Conservation (phyloP, 805 yeast species). For the Yamadazyma tumulicola region DNA sequence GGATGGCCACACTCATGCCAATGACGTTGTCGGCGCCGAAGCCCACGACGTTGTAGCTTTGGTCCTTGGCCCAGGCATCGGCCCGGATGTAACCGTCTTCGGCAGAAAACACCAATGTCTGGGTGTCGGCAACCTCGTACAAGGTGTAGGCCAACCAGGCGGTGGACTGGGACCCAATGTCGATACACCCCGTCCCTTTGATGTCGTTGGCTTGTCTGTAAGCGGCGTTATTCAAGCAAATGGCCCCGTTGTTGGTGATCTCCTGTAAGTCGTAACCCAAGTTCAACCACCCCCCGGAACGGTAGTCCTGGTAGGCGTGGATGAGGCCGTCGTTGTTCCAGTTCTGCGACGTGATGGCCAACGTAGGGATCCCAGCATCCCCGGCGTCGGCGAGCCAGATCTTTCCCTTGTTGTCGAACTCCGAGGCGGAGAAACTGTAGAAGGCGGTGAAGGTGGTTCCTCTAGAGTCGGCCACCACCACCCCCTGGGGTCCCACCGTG, state of each 20-base stretch:
- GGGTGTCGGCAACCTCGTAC: slow-evolving; percentile 12
- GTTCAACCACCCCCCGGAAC: slow-evolving; percentile 19
- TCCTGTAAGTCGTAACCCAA: slow-evolving; percentile 16
- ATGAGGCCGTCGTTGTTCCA: slow-evolving; percentile 21
- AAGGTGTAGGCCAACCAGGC: slow-evolving; percentile 15
- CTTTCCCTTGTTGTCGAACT: slow-evolving; percentile 23
- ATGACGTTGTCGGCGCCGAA: slow-evolving; percentile 27
- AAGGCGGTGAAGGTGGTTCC: slow-evolving; percentile 18
- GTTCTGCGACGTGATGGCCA: slow-evolving; percentile 15
- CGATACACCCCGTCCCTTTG: slow-evolving; percentile 23
- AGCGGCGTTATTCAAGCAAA: slow-evolving; percentile 20
- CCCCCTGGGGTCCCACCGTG: slow-evolving; percentile 16
- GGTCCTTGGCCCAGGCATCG: slow-evolving; percentile 16
- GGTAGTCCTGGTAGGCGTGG: slow-evolving; percentile 18
- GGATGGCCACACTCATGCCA: slow-evolving; percentile 18
- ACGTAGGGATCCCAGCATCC: slow-evolving; percentile 16
- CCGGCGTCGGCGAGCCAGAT: slow-evolving; percentile 24
- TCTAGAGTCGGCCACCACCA: slow-evolving; percentile 21
- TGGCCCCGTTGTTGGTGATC: slow-evolving; percentile 20
- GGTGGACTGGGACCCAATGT: slow-evolving; percentile 15
- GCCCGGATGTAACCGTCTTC: slow-evolving; percentile 12
- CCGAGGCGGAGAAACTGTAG: slow-evolving; percentile 17
- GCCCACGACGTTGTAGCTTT: slow-evolving; percentile 22
- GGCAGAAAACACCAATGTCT: slow-evolving; percentile 16
- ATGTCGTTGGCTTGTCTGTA: slow-evolving; percentile 19